These are phyloP conservation scores for Bullera alba DNA, from an alignment of 768 basidiomycete species.

Conservation along the genomic window DNA sequence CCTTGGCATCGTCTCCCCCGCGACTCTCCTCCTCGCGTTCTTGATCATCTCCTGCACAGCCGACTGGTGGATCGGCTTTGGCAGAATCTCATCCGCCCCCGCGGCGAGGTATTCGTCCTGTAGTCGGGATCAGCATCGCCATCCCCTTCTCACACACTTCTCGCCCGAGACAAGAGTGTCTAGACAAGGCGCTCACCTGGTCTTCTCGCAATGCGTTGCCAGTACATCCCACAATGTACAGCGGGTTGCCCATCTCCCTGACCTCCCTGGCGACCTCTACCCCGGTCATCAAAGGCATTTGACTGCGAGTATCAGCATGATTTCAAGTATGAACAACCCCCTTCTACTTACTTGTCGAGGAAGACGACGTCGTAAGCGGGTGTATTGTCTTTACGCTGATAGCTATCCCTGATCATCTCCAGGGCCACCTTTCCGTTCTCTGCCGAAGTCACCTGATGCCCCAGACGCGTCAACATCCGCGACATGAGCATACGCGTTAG, in stretches of 20 bases:
- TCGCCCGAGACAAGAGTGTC: not conserved
- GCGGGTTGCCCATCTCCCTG: constrained; percentile 33
- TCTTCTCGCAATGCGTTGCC: constrained; percentile 45
- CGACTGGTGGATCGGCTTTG: constrained; percentile 43
- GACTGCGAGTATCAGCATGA: constrained; percentile 18
- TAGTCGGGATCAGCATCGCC: not conserved
- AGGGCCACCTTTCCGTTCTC: not conserved
- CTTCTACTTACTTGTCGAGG: not conserved
- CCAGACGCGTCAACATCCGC: not conserved
- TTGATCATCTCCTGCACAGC: constrained; percentile 33
- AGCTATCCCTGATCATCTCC: not conserved
- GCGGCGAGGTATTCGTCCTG: constrained; percentile 39
- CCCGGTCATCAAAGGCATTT: constrained; percentile 46
- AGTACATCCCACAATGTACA: constrained; percentile 43
- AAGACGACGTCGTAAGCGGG: not conserved
- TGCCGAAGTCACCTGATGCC: not conserved
- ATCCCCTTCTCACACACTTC: not conserved
- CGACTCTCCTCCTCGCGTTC: constrained; percentile 34
- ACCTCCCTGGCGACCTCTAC: constrained; percentile 42
- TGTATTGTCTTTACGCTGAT: not conserved
- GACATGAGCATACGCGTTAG: constrained; percentile 1
- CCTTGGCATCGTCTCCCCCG: constrained; percentile 40
- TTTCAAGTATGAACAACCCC: not conserved
- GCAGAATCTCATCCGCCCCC: constrained; percentile 42
- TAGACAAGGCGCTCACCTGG: constrained; percentile 15